Evolutionary conservation across 371 early-diverging fungal species (phyloP).

Genomic region (Choanephora cucurbitarum): DNA sequence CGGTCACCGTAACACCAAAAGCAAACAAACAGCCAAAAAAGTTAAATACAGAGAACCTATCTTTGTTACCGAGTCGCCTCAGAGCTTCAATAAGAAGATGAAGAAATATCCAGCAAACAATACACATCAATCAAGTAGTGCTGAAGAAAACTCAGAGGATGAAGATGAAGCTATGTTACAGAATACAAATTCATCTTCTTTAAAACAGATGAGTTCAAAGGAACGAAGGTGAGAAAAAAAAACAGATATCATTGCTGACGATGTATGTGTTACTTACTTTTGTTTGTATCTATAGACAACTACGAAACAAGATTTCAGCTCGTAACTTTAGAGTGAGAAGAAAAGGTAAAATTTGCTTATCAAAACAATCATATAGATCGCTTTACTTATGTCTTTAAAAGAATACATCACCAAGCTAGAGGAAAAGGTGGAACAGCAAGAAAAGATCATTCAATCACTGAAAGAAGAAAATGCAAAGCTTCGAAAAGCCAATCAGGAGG

Average conservation of each 20-base stretch:
- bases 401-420: slow-evolving; percentile 77
- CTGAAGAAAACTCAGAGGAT: slow-evolving; percentile 25
- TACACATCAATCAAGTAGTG: slow-evolving; percentile 6
- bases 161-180: neutral
- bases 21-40: slow-evolving; percentile 7
- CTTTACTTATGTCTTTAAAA: slow-evolving; percentile 3
- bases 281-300: slow-evolving; percentile 45
- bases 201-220: slow-evolving; percentile 68
- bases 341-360: slow-evolving; percentile 62
- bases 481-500: slow-evolving; percentile 17
- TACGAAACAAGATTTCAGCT: slow-evolving; percentile 90
- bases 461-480: slow-evolving; percentile 24
- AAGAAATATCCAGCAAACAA: slow-evolving; percentile 8
- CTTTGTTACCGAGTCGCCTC: slow-evolving; percentile 25
- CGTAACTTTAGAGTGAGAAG: slow-evolving; percentile 84
- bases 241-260: no score
- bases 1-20: neutral
- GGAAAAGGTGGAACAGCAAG: slow-evolving; percentile 37
- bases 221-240: slow-evolving; percentile 50
- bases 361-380: no score
- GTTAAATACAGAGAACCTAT: slow-evolving; percentile 24
- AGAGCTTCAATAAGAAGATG: slow-evolving; percentile 17
- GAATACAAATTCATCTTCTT: neutral
- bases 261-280: no score
- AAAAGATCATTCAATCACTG: slow-evolving; percentile 17